Evolutionary conservation across 164 flowering plant genomes (phyloP).

Genomic region (Annona squamosa): DNA sequence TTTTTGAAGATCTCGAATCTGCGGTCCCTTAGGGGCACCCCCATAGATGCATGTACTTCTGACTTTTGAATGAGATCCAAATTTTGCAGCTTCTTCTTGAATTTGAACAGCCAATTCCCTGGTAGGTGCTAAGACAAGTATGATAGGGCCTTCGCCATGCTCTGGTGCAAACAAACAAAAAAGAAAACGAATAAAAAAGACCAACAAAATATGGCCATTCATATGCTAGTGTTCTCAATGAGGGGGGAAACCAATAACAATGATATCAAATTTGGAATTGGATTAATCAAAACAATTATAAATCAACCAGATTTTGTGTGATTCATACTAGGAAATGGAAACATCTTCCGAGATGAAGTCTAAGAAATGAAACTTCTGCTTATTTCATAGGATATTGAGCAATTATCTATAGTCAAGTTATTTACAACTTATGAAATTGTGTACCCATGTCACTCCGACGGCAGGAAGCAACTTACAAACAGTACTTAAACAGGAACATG

Average conservation of each 20-base stretch:
- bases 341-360: no score
- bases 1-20: constrained; percentile 85
- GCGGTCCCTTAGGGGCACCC: constrained; percentile 98
- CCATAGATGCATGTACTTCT: constrained; percentile 89
- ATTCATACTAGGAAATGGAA: no score
- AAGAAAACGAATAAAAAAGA: not conserved
- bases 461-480: not conserved
- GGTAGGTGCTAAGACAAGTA: constrained; percentile 82
- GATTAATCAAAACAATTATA: not conserved
- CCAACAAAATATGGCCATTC: not conserved
- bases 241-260: not conserved
- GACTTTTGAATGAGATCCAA: constrained; percentile 55
- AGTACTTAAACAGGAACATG: not conserved
- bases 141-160: constrained; percentile 88
- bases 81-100: constrained; percentile 77
- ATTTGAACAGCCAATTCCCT: constrained; percentile 96
- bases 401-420: no score
- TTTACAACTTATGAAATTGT: no score
- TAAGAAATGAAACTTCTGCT: no score
- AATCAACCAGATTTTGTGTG: not conserved
- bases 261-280: no score
- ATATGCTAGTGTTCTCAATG: not conserved
- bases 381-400: no score
- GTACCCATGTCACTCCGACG: no score
- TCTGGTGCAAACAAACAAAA: constrained; percentile 23